Evolutionary conservation across 1,284 basidiomycete genomes (phyloP).

Genomic region (Ceratobasidium sp.): DNA sequence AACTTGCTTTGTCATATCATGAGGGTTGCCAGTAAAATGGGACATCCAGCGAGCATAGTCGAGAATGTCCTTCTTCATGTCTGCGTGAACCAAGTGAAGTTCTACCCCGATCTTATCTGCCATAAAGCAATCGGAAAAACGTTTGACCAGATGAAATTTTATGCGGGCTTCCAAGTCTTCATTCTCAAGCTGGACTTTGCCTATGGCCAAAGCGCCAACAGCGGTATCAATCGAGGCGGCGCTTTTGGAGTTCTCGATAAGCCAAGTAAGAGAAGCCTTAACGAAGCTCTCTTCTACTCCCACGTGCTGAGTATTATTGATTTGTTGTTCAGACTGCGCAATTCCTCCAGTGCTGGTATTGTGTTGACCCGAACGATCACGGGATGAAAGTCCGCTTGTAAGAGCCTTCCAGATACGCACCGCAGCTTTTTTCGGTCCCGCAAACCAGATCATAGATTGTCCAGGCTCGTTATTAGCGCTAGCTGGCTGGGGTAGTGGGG

Average conservation of each 20-base stretch:
- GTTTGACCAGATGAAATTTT: conserved; percentile 17
- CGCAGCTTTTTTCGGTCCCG: too few species aligned
- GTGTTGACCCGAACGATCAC: too few species aligned
- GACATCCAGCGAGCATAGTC: conserved; percentile 33
- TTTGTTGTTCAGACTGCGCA: too few species aligned
- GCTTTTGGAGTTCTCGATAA: conserved; percentile 3
- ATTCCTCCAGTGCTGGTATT: too few species aligned
- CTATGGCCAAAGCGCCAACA: conserved; percentile 25
- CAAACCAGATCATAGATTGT: too few species aligned
- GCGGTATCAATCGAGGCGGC: conserved; percentile 23
- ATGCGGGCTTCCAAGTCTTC: background rate
- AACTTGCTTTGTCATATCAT: background rate
- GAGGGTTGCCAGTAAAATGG: background rate
- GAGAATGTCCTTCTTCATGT: background rate
- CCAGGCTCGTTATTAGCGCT: too few species aligned
- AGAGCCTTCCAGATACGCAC: too few species aligned
- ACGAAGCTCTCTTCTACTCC: background rate
- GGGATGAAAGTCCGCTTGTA: too few species aligned
- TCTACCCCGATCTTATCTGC: background rate
- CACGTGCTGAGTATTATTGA: too few species aligned
- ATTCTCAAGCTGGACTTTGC: background rate
- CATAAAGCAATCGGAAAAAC: conserved; percentile 23
- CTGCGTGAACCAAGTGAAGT: background rate
- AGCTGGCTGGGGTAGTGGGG: too few species aligned
- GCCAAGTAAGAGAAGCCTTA: conserved; percentile 10